Base-by-base conservation (phyloP, 2,329 filamentous ascomycete species). In the Phymatotrichopsis omnivora region DNA sequence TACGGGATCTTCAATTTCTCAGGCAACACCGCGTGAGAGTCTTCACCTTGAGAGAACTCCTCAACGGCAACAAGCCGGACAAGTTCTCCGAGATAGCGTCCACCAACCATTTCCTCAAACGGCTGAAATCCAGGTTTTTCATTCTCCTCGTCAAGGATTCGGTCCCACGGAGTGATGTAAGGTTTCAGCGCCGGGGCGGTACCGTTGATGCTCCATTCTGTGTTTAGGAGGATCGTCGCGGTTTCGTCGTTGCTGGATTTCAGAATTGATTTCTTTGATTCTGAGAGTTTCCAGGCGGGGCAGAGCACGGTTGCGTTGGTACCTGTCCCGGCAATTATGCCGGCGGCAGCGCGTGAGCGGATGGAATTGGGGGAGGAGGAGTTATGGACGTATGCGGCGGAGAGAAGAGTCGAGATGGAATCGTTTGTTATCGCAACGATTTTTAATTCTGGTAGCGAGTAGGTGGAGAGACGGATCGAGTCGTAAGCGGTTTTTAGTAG, bases 81-180 rank as follows among this genome's bases (percentile, higher is more conserved):
- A 35, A 82, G 71, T 61, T 82, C 78, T 36, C 78, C 78, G 2
- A 82, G 63, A 57, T 82, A 82, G 57, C 73, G 75, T 27, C 78
- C 78, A 55, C 75, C 75, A 31, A 80, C 72, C 51, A 80, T 65
- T 51, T 77, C 68, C 60, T 79, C 76, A 8, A 78, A 60, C 0
- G 76, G 76, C 54, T 80, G 76, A 51, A 78, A 78, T 19, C 73
- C 69, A 0, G 76, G 76, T 41, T 67, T 64, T 10, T 71, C 65
- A 51, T 78, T 77, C 0, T 61, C 65, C 2, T 65, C 65, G 34
- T 71, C 71, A 11, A 82, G 63, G 4, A 64, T 59, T 14, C 62
- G 60, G 52, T 82, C 78, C 76, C 77, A 82, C 53, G 68, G 68
- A 3, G 76, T 80, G 19, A 42, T 25, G 28, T 44, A 42, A 14